Evolutionary conservation across 2,329 filamentous ascomycete genomes (phyloP).

Genomic region (Grosmannia serpens): DNA sequence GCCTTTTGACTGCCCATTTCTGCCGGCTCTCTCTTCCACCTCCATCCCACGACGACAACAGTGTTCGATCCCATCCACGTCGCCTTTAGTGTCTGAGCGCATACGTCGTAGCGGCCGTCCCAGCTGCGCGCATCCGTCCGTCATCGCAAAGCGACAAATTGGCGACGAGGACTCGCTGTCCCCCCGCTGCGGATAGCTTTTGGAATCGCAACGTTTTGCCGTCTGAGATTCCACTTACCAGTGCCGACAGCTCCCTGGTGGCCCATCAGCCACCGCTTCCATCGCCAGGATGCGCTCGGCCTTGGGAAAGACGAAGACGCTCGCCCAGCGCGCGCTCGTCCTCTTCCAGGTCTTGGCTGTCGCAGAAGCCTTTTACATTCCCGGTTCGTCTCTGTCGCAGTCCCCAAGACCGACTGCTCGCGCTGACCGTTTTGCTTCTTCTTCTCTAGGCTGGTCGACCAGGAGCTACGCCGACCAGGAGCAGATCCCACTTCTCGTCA

Average conservation of each 20-base stretch:
- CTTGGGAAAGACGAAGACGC: not conserved
- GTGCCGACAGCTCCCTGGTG: no score
- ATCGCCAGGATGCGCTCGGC: not conserved
- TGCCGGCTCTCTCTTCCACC: not conserved
- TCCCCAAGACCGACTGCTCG: not conserved
- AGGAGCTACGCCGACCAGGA: constrained; percentile 68
- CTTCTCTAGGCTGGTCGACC: constrained; percentile 59
- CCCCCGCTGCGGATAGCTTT: no score
- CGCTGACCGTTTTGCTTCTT: not conserved
- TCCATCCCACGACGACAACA: not conserved
- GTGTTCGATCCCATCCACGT: not conserved
- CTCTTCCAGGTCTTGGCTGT: constrained; percentile 26
- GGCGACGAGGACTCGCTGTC: not conserved
- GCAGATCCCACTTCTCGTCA: constrained; percentile 72
- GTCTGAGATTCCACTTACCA: no score
- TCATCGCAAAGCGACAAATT: no score
- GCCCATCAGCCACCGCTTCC: not conserved
- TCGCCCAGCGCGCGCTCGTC: constrained; percentile 26
- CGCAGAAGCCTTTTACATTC: constrained; percentile 68
- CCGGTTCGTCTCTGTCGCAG: constrained; percentile 43
- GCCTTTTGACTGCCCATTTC: not conserved
- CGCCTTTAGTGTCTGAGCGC: not conserved
- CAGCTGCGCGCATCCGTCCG: not conserved
- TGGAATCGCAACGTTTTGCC: no score
- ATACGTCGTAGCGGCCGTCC: not conserved